Evolutionary conservation across 2,329 filamentous ascomycete species (phyloP).

Genomic region (Ascochyta koolunga): DNA sequence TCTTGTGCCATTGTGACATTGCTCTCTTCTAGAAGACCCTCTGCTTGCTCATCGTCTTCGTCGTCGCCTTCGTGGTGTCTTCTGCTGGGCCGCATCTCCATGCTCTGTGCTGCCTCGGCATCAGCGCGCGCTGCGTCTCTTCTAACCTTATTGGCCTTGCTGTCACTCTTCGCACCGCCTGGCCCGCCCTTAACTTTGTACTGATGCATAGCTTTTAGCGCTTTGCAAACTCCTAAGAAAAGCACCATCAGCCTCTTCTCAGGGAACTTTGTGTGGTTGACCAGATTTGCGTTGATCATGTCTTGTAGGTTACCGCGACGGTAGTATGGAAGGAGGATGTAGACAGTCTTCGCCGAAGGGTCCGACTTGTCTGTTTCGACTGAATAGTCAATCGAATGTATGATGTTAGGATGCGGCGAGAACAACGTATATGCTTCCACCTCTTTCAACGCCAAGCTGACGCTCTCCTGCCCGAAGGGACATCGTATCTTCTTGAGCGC

Average conservation of each 20-base stretch:
- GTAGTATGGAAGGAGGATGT: constrained; percentile 96
- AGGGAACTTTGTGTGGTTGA: constrained; percentile 90
- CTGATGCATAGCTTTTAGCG: constrained; percentile 87
- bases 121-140: constrained; percentile 63
- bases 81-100: constrained; percentile 51
- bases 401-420: constrained; percentile 80
- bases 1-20: constrained; percentile 73
- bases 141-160: constrained; percentile 62
- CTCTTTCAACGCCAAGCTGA: constrained; percentile 92
- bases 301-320: constrained; percentile 94
- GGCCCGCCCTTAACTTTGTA: constrained; percentile 70
- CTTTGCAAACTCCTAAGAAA: constrained; percentile 90
- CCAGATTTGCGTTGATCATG: constrained; percentile 96
- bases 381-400: constrained; percentile 81
- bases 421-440: constrained; percentile 97
- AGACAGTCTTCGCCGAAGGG: constrained; percentile 85
- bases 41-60: constrained; percentile 76
- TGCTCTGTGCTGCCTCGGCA: constrained; percentile 51
- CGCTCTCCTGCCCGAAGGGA: constrained; percentile 95
- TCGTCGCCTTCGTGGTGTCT: constrained; percentile 57
- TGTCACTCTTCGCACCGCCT: constrained; percentile 56
- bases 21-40: constrained; percentile 81
- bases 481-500: constrained; percentile 99
- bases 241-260: constrained; percentile 86
- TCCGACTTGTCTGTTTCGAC: constrained; percentile 74